Base-by-base conservation (phyloP, 345 rosid genomes). In the Eucalyptus marginata region DNA sequence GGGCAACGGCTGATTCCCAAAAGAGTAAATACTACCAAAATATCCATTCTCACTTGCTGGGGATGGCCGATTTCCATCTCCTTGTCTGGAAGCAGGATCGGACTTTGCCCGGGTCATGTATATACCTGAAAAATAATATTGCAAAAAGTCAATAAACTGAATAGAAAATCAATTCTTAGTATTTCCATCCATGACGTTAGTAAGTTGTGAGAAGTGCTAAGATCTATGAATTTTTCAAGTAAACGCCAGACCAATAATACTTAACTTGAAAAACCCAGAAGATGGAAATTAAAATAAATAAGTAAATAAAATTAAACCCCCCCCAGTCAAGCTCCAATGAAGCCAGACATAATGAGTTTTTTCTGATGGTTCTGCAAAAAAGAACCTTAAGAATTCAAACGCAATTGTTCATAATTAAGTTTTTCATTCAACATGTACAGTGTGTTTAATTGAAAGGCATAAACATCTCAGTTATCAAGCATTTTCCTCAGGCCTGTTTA, bases 71-170 rank as follows among this genome's bases (percentile, higher is more conserved):
- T 86, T 92, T 88, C 89, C 87, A 92, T 95, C 98, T 79, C 96
- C 96, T 80, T 91, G 94, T 88, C 91, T 90, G 83, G 94, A 87
- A 87, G 93, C 94, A 89, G 95, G 88, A 88, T 95, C 97, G 64
- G 95, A 93, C 92, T 93, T 95, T 18, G 49, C 80, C 83, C 92
- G 92, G 36, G 91, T 90, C 93, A 93, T n/a, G 89, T 96, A 98
- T 40, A 93, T 87, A 92, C 91, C 99, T 98, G 96, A 92, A 89
- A 87, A 87, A 92, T 68, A 14, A 40, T 25, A 89, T 43, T 89
- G 68, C 40, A 86, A 59, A 86, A 51, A 87, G 86, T 86, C 88
- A 91, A 89, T 47, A 52, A 27, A 52, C 20, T 86, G 24, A 20
- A 25, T 58, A 86, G 87, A 52, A 51, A 52, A 86, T 50, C 56